A percentile compares a stretch with the other conserved stretches of the same genome.
Evolutionary conservation across 768 basidiomycete species (phyloP).

Genomic region (Termitomyces sp.): DNA sequence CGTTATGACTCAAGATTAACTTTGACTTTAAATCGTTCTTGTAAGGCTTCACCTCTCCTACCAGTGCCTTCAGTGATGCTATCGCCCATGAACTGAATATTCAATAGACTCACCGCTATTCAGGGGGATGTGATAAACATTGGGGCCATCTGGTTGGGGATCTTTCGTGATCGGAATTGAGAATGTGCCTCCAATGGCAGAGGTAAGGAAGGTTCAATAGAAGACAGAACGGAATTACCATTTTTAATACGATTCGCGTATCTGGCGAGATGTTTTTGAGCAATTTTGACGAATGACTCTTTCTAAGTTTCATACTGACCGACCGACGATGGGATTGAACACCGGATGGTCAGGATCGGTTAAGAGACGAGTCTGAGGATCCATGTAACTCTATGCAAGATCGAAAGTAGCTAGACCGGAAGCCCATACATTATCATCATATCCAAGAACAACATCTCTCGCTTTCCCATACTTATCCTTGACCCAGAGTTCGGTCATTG

Average conservation of each 20-base stretch:
- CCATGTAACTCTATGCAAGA: background rate
- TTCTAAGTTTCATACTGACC: conserved; percentile 14
- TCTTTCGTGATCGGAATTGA: conserved; percentile 45
- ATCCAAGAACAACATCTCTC: conserved; percentile 52
- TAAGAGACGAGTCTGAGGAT: conserved; percentile 28
- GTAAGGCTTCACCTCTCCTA: conserved; percentile 17
- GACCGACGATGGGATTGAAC: conserved; percentile 34
- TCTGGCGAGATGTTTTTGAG: conserved; percentile 16
- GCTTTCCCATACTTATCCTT: conserved; percentile 42
- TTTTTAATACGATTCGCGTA: conserved; percentile 51
- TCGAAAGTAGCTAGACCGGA: too few species aligned
- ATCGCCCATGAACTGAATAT: background rate
- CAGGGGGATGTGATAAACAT: conserved; percentile 42
- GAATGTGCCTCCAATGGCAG: conserved; percentile 35
- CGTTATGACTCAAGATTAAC: conserved; percentile 5
- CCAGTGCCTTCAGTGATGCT: too few species aligned
- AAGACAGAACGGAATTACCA: conserved; percentile 20
- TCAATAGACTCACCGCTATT: conserved; percentile 33
- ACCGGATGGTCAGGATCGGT: conserved; percentile 43
- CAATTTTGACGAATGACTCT: background rate
- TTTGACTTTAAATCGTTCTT: background rate
- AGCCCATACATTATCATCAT: conserved; percentile 43
- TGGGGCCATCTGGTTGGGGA: conserved; percentile 35
- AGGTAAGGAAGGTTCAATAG: background rate
- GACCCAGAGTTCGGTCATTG: conserved; percentile 49